Evolutionary conservation across 2,329 filamentous ascomycete species (phyloP).

Genomic region (Penicillium sp.): DNA sequence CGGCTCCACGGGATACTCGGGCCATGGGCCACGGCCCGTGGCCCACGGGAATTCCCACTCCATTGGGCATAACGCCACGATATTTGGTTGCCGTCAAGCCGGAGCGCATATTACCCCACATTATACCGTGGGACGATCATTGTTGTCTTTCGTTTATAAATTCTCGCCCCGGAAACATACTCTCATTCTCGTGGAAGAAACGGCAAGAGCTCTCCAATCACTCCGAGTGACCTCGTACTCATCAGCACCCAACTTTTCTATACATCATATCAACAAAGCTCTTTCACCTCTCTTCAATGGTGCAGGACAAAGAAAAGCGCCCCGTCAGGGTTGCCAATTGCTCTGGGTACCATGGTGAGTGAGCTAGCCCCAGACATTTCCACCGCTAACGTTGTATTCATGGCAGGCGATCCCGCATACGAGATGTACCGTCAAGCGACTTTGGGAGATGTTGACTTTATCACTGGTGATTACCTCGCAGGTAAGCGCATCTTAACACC

Average conservation of each 20-base stretch:
- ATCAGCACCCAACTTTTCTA: not conserved
- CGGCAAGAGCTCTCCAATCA: not conserved
- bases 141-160: not conserved
- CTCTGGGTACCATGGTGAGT: slow-evolving; percentile 31
- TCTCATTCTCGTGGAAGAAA: not conserved
- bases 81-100: not conserved
- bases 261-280: not conserved
- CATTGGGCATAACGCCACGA: not conserved
- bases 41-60: not conserved
- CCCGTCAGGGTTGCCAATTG: slow-evolving; percentile 36
- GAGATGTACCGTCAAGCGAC: slow-evolving; percentile 41
- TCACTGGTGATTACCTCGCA: slow-evolving; percentile 56
- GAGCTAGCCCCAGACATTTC: not conserved
- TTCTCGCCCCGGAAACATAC: not conserved
- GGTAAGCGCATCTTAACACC: slow-evolving; percentile 26
- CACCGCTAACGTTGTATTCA: not conserved
- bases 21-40: not conserved
- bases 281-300: not conserved
- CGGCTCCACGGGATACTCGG: not conserved
- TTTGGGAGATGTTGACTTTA: slow-evolving; percentile 48
- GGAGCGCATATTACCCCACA: not conserved
- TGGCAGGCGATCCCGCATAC: slow-evolving; percentile 33
- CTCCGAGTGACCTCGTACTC: not conserved
- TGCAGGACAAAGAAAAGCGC: slow-evolving; percentile 4
- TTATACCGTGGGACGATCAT: not conserved